phyloP scores from a whole-genome alignment of 2,329 filamentous ascomycete species.

The Aspergillus fischeri region DNA sequence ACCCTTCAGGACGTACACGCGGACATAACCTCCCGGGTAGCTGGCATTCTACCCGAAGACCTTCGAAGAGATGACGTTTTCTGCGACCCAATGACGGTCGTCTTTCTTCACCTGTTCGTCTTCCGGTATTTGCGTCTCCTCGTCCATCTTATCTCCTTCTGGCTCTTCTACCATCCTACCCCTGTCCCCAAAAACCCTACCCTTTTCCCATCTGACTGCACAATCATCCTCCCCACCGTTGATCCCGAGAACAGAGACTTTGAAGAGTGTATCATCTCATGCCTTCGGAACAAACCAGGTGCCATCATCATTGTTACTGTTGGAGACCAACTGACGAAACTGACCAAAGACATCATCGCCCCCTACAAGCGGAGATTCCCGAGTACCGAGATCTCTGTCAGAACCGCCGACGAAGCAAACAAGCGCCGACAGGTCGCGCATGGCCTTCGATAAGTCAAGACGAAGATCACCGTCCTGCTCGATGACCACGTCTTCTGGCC shows the following conservation, averaged over 20 bases:
- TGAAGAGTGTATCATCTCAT: conserved; percentile 37
- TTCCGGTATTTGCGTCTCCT: conserved; percentile 48
- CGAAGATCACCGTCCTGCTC: conserved; percentile 43
- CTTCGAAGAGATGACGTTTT: neutral
- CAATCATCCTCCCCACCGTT: conserved; percentile 52
- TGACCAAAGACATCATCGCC: conserved; percentile 6
- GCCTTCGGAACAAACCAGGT: conserved; percentile 38
- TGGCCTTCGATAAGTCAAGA: conserved; percentile 37
- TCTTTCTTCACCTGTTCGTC: conserved; percentile 37
- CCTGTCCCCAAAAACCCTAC: conserved; percentile 23
- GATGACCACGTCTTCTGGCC: conserved; percentile 56
- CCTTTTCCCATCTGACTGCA: conserved; percentile 40
- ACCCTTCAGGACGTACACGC: neutral
- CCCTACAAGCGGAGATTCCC: conserved; percentile 1
- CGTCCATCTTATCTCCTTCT: conserved; percentile 41
- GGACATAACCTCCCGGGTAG: neutral
- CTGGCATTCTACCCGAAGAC: neutral
- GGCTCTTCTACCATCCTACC: conserved; percentile 36
- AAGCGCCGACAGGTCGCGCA: conserved; percentile 49
- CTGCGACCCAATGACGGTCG: neutral
- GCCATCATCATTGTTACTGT: conserved; percentile 47
- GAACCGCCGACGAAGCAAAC: conserved; percentile 34
- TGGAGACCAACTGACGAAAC: conserved; percentile 21
- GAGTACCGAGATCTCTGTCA: conserved; percentile 21
- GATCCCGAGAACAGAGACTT: conserved; percentile 44